phyloP scores from a whole-genome alignment of 2,329 filamentous ascomycete species.

The Xylaria hypoxylon region DNA sequence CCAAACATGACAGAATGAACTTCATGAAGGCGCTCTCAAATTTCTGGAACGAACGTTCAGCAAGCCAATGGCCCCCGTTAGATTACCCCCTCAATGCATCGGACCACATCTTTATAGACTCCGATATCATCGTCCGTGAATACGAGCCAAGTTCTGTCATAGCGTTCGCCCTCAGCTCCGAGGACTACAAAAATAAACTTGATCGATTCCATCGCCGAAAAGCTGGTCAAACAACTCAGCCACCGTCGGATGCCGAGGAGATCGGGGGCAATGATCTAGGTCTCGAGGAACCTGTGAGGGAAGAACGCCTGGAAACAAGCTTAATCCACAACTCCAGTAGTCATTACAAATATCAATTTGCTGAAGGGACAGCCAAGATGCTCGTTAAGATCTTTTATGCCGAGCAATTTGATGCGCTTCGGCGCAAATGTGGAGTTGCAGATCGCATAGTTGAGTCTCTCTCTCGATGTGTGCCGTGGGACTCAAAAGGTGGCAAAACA shows the following conservation, averaged over 20 bases:
- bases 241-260: slow-evolving; percentile 48
- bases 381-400: slow-evolving; percentile 99
- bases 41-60: slow-evolving; percentile 98
- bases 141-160: slow-evolving; percentile 98
- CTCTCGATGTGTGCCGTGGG: slow-evolving; percentile 96
- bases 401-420: slow-evolving; percentile 95
- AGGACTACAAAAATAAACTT: slow-evolving; percentile 87
- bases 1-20: slow-evolving; percentile 92
- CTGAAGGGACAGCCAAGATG: slow-evolving; percentile 92
- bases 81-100: slow-evolving; percentile 90
- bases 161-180: slow-evolving; percentile 88
- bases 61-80: slow-evolving; percentile 90
- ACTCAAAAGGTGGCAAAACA: slow-evolving; percentile 97
- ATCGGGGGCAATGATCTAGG: slow-evolving; percentile 49
- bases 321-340: slow-evolving; percentile 87
- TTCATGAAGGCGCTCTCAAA: slow-evolving; percentile 95
- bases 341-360: slow-evolving; percentile 95
- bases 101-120: slow-evolving; percentile 97
- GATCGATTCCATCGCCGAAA: slow-evolving; percentile 54
- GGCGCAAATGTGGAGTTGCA: slow-evolving; percentile 90
- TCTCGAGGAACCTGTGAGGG: slow-evolving; percentile 52
- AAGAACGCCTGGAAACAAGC: slow-evolving; percentile 85
- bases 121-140: slow-evolving; percentile 95
- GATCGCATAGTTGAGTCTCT: slow-evolving; percentile 96
- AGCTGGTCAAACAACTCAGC: slow-evolving; percentile 38